Base-by-base conservation (phyloP, 2,329 filamentous ascomycete species). In the Fusarium compactum region DNA sequence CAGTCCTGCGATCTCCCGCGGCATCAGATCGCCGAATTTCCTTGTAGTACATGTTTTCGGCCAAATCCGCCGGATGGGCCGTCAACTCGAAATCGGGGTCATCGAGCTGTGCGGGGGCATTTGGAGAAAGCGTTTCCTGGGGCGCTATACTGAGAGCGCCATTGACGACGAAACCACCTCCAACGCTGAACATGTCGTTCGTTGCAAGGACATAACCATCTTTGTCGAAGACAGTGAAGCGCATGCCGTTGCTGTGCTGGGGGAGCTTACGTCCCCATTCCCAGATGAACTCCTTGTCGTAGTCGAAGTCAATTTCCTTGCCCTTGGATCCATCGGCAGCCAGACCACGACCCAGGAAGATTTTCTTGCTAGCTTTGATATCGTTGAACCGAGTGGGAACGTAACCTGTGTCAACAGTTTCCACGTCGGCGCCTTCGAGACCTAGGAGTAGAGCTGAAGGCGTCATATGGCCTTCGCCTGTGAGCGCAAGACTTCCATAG, bases 11-110 rank as follows among this genome's bases (percentile, higher is more conserved):
- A 60, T 83, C 81, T 38, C 82, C 83, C 0, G 81, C 82, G 4
- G 83, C 84, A 66, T 86, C 82, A 5, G 80, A 77, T 40, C 84
- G 79, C 46, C 82, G 74, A 54, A 85, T 85, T 64, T 85, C 83
- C 67, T 86, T 86, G 78, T 86, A 86, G 67, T 82, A 86, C 78
- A 86, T 74, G 66, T 86, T 86, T 69, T 86, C 84, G 1, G 83
- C 83, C 71, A 85, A 66, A 68, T 86, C 84, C n/a, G 80, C 80
- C 5, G 84, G 84, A 56, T 85, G 83, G 5, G 68, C 72, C 10
- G 67, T 50, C 11, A 38, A 54, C 9, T 76, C 60, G 40, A 58
- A 43, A 25, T 63, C 61, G 20, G 53, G 44, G 8, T 30, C 45
- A 24, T 71, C 65, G 1, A 72, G 40, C n/a, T 72, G 61, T 34